Base-by-base conservation (phyloP, 2,329 filamentous ascomycete genomes). In the Hypoxylon sp. region DNA sequence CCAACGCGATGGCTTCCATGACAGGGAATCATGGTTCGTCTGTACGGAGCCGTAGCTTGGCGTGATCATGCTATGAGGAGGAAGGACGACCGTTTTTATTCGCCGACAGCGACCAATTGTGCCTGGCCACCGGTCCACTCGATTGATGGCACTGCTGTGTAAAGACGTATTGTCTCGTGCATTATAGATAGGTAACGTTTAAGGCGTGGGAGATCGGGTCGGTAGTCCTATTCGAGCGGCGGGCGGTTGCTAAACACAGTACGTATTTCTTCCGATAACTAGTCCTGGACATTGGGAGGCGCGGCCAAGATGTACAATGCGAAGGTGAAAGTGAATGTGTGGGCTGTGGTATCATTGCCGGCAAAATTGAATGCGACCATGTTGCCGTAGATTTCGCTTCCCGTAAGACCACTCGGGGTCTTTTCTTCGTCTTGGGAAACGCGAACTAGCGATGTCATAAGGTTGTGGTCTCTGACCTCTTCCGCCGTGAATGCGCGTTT, bases 261-360 rank as follows among this genome's bases (percentile, higher is more conserved):
- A 1, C 51, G 25, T 4, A 78, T 60, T 41, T 78, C 76, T 38
- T 77, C 69, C 0, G 67, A 61, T 0, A 78, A 35, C 75, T 75
- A 79, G 3, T 73, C 68, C 50, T 80, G 78, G 2, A 76, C 69
- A 3, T 72, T 63, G 0, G 73, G 75, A 29, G 76, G 55, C 0
- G 71, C 67, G 2, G 78, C 76, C 1, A 82, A 67, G 6, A 78
- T 72, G 5, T 73, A 61, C 1, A 77, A 60, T 0, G 70, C 64
- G 41, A 72, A 79, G 1, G 71, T 69, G 4, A 80, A 59, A 0
- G n/a, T n/a, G n/a, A n/a, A n/a, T n/a, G 73, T 73, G 19, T 76
- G 72, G 0, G 78, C 75, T 0, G 77, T 78, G 0, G 78, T 80
- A 49, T 81, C 78, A 48, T 80, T 76, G 0, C 78, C 78, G 0